Base-by-base conservation (phyloP, 345 rosid genomes). In the Syzygium oleosum region DNA sequence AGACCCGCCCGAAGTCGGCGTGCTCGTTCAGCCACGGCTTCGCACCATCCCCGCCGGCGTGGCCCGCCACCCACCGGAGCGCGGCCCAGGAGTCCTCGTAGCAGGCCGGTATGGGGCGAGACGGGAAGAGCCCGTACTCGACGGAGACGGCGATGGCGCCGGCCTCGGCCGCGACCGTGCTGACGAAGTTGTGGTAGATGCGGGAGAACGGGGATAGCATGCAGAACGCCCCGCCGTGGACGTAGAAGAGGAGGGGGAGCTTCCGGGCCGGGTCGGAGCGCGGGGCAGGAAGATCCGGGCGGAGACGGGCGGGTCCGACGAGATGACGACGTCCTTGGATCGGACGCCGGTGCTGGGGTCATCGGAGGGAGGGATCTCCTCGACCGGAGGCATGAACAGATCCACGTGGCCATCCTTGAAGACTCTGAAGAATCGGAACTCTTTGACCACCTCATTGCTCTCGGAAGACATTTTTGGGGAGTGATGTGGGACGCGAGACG, bases 1-100 rank as follows among this genome's bases (percentile, higher is more conserved):
- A 90, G 54, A 91, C 6, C 49, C 89, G 84, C 53, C 84, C 54
- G 8, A 90, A 59, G 88, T 91, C 92, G 4, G 86, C 91, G 46
- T 88, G 87, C 2, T 86, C 80, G 86, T 89, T 88, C n/a, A 91
- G 84, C 90, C 89, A 92, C 5, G 1, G 65, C 12, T n/a, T 92
- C 90, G 0, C 55, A 34, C 73, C 73, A 9, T 61, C 73, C 34
- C 38, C 34, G 38, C 73, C 10, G 79, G 6, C 87, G 73, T 89
- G 93, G 27, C 77, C 16, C 13, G 88, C 92, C 9, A 90, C 85
- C 90, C 92, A 92, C 19, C 61, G 90, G 14, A 89, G 88, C 5
- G 87, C 93, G 11, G 65, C 91, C 91, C 90, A 90, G 29, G 94
- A 91, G 88, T 93, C 93, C 4, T 93, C 88, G 16, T 90, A 91